These are phyloP conservation scores for Fusarium gaditjirri DNA, from an alignment of 2,329 filamentous ascomycete genomes.

Conservation along the genomic window DNA sequence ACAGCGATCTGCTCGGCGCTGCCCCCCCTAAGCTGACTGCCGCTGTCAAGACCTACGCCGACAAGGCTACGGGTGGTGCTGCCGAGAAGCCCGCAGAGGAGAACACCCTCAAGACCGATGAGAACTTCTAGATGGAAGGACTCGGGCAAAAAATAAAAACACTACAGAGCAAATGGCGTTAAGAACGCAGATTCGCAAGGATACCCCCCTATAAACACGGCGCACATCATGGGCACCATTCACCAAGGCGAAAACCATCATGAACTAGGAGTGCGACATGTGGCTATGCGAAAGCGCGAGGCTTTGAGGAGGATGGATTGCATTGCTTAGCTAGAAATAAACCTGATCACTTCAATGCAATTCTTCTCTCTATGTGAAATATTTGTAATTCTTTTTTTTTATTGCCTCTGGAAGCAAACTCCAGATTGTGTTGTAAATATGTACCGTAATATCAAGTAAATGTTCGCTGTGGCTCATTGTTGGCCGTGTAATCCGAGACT, in stretches of 20 bases:
- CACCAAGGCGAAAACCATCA: slow-evolving; percentile 2
- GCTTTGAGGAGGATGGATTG: background rate
- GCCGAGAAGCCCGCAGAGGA: slow-evolving; percentile 25
- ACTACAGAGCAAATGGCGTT: slow-evolving; percentile 10
- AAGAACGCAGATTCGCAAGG: slow-evolving; percentile 29
- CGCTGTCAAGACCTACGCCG: slow-evolving; percentile 38
- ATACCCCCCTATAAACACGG: slow-evolving; percentile 33
- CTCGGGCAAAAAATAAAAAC: background rate
- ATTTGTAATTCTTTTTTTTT: background rate
- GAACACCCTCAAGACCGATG: slow-evolving; percentile 30
- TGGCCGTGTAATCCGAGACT: slow-evolving; percentile 31
- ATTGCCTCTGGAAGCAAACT: background rate
- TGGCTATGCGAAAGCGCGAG: background rate
- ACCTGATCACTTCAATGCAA: slow-evolving; percentile 6
- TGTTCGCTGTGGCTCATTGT: slow-evolving; percentile 34
- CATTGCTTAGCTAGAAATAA: slow-evolving; percentile 16
- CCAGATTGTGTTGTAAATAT: background rate
- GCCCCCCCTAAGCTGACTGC: slow-evolving; percentile 50
- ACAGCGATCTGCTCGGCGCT: slow-evolving; percentile 56
- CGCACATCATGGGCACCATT: slow-evolving; percentile 5
- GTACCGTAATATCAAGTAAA: slow-evolving; percentile 28
- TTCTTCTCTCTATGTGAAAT: background rate
- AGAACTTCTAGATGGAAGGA: slow-evolving; percentile 30
- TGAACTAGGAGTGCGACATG: background rate
- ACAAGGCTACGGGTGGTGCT: slow-evolving; percentile 25